phyloP scores from a whole-genome alignment of 805 yeast species.

The Candida ascalaphidarum region DNA sequence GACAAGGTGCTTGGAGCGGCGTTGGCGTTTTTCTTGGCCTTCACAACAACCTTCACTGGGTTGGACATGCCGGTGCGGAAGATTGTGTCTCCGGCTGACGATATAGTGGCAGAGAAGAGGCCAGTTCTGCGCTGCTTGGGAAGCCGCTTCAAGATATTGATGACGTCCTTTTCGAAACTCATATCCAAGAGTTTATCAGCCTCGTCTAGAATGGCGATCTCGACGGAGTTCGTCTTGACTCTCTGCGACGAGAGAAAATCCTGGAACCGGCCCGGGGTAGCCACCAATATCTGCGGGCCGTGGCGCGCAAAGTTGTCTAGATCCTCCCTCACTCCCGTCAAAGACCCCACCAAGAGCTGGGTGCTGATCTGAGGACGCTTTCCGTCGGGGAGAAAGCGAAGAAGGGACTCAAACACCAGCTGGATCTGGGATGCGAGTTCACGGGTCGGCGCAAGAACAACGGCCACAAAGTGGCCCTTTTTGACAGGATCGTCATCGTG shows the following conservation, averaged over 20 bases:
- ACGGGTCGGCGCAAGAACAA: slow-evolving; percentile 69
- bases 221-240: slow-evolving; percentile 57
- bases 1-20: slow-evolving; percentile 56
- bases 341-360: slow-evolving; percentile 59
- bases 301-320: slow-evolving; percentile 43
- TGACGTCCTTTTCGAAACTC: slow-evolving; percentile 64
- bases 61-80: slow-evolving; percentile 88
- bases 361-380: slow-evolving; percentile 35
- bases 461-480: slow-evolving; percentile 62
- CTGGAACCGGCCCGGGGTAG: slow-evolving; percentile 84
- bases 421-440: slow-evolving; percentile 67
- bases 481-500: slow-evolving; percentile 24
- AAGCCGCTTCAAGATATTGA: slow-evolving; percentile 53
- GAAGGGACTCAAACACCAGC: slow-evolving; percentile 50
- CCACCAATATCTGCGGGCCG: slow-evolving; percentile 71
- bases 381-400: slow-evolving; percentile 50
- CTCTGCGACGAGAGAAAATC: slow-evolving; percentile 59
- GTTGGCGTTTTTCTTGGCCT: slow-evolving; percentile 28
- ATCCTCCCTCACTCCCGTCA: slow-evolving; percentile 63
- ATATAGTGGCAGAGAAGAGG: slow-evolving; percentile 85
- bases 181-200: slow-evolving; percentile 84
- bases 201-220: slow-evolving; percentile 78
- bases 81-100: slow-evolving; percentile 69
- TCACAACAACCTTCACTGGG: slow-evolving; percentile 83
- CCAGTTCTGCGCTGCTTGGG: slow-evolving; percentile 95